These are phyloP conservation scores for Glarea lozoyensis DNA, from an alignment of 495 filamentous ascomycete genomes.

Conservation along the genomic window DNA sequence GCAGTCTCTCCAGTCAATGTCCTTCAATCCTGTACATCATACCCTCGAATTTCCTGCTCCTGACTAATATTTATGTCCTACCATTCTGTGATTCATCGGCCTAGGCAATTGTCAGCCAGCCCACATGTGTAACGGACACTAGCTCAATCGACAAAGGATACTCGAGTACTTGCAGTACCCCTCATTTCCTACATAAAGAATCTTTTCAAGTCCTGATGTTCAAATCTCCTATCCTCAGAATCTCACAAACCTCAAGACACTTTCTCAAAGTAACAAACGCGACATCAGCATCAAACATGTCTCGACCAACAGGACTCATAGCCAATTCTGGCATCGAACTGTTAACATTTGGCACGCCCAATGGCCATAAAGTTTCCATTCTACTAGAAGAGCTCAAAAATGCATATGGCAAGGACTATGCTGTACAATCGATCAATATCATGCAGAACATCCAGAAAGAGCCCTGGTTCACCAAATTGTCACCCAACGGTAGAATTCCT, in stretches of 20 bases:
- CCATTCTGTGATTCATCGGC: no score
- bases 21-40: no score
- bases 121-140: no score
- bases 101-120: no score
- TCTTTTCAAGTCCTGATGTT: no score
- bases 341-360: constrained; percentile 39
- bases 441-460: constrained; percentile 69
- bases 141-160: no score
- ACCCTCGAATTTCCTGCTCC: no score
- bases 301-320: constrained; percentile 39
- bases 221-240: constrained; percentile 6
- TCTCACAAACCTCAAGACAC: constrained; percentile 16
- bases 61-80: no score
- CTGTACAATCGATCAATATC: constrained; percentile 58
- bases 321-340: constrained; percentile 49
- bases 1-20: no score
- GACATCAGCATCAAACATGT: constrained; percentile 16
- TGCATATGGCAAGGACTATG: constrained; percentile 48
- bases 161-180: no score
- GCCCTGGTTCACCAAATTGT: constrained; percentile 52
- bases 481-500: constrained; percentile 84
- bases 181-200: no score
- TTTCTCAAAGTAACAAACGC: constrained; percentile 2
- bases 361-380: constrained; percentile 60
- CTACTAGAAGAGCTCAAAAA: constrained; percentile 67